Evolutionary conservation across 1,284 basidiomycete genomes (phyloP), one percentile per base, ranked within the genome.

Genomic region (Phlebopus sp.): DNA sequence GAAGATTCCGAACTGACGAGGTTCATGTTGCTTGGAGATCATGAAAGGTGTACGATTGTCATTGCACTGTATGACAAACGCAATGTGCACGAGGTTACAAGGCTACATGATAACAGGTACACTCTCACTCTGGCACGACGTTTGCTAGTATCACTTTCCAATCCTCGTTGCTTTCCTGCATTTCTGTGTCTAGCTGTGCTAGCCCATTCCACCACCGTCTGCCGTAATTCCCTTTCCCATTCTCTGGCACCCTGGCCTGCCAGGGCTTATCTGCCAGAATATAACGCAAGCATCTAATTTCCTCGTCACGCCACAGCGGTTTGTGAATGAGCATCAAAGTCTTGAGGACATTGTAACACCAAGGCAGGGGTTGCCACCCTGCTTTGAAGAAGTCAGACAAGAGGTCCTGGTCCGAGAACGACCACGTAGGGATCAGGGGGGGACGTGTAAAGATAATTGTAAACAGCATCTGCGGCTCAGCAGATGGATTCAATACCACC

Each of bases 401-500:
- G 19, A 97, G 78, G 60, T 98, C 95, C 68, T 98, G 95, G 65
- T 98, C 95, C 1, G 93, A 86, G 67, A 98, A 98, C 34, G 75
- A 75, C 70, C 86, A 95, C 1, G 75, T 76, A 4, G 80, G 58
- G 13, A 97, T n/a, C 75, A 5, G 81, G 75, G 4, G 86, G 81
- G 21, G 86, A 85, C 2, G 82, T 86, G 46, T 74, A 64, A 44
- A 97, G 79, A 65, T 80, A 81, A 34, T 79, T 57, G 17, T 75
- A 69, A 51, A 96, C 76, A 13, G 62, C 61, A 8, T 71, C 53
- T 49, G 79, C 75, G 7, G 73, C 11, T 71, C 60, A 3, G 64
- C 51, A 43, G 91, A 87, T 2, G 95, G 96, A n/a, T 78, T 80
- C 37, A 97, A 75, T 34, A 98, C 81, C 44, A 98, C 90, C 3